These are phyloP conservation scores for Kockiozyma suomiensis DNA, from an alignment of 805 yeast genomes.

Conservation along the genomic window DNA sequence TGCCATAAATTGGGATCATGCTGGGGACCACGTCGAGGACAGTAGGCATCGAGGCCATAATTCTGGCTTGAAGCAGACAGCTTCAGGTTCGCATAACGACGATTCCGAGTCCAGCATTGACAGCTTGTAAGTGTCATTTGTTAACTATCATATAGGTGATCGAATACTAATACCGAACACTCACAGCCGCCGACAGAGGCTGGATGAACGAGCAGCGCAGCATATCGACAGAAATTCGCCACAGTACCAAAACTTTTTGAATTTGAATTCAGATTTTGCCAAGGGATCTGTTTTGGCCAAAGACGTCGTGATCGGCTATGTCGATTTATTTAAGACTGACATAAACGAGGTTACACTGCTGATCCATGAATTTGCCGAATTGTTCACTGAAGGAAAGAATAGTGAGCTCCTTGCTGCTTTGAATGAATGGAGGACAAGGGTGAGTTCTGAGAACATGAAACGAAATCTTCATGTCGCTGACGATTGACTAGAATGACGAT, in stretches of 20 bases:
- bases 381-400: conserved; percentile 10
- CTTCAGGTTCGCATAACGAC: too few species aligned
- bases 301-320: conserved; percentile 24
- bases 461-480: not conserved
- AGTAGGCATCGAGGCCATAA: not conserved
- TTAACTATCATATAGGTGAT: too few species aligned
- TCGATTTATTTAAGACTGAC: conserved; percentile 25
- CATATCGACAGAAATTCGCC: conserved; percentile 15
- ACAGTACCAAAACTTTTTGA: conserved; percentile 16
- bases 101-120: conserved; percentile 6
- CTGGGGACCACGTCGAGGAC: not conserved
- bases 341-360: conserved; percentile 22
- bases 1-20: not conserved
- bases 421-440: conserved; percentile 22
- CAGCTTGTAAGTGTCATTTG: conserved; percentile 6
- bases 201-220: conserved; percentile 29
- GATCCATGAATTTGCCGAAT: conserved; percentile 30
- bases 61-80: not conserved
- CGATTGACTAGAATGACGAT: conserved; percentile 10
- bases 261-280: conserved; percentile 14
- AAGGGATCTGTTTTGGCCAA: conserved; percentile 13
- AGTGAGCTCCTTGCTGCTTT: conserved; percentile 17
- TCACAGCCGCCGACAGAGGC: conserved; percentile 20
- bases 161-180: not conserved
- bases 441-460: not conserved